These are phyloP conservation scores for Fistulifera solaris DNA, from an alignment of 108 stramenopile species.

Conservation along the genomic window DNA sequence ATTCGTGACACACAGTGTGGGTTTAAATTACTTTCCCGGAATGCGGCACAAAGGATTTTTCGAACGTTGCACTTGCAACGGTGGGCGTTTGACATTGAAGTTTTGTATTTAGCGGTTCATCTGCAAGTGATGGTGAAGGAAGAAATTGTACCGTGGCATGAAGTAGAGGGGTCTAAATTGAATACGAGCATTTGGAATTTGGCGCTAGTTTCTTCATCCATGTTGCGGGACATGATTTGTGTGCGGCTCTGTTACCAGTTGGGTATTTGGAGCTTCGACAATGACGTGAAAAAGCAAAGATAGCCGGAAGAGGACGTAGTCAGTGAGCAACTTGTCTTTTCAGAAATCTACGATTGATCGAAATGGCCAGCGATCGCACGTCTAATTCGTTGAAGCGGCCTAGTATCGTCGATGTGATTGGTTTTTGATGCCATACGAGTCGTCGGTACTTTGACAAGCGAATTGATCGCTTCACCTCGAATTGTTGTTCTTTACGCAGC, in stretches of 20 bases:
- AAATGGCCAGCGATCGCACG: no score
- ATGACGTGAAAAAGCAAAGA: background rate
- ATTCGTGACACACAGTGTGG: conserved; percentile 84
- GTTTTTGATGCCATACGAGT: no score
- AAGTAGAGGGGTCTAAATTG: conserved; percentile 77
- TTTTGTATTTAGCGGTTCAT: conserved; percentile 46
- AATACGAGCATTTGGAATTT: conserved; percentile 47
- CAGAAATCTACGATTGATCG: background rate
- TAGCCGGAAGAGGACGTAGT: background rate
- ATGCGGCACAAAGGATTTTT: conserved; percentile 40
- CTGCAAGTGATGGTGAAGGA: conserved; percentile 38
- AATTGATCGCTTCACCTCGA: no score
- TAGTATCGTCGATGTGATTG: background rate
- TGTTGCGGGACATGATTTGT: conserved; percentile 85
- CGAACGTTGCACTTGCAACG: conserved; percentile 56
- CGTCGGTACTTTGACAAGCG: no score
- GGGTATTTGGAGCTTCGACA: conserved; percentile 44
- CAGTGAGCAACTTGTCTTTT: background rate
- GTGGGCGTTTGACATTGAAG: conserved; percentile 82
- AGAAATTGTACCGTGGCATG: conserved; percentile 75
- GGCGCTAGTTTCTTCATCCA: conserved; percentile 45
- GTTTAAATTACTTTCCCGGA: conserved; percentile 61
- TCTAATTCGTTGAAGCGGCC: background rate
- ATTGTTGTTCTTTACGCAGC: no score
- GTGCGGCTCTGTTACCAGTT: conserved; percentile 67